phyloP scores from a whole-genome alignment of 441 rosid genomes.

The Lepidium campestre region DNA sequence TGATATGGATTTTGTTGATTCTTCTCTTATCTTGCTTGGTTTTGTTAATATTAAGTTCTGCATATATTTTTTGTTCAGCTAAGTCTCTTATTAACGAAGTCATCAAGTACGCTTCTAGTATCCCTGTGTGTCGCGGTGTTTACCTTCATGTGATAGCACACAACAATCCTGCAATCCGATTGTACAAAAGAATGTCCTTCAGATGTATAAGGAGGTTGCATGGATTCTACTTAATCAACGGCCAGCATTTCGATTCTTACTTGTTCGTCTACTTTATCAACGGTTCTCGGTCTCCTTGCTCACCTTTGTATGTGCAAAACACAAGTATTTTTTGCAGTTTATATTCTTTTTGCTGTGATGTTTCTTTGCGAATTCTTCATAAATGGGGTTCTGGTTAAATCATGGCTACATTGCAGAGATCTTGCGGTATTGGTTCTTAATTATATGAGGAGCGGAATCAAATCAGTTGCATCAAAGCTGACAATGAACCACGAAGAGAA shows the following conservation, averaged over 20 bases:
- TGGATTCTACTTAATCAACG: constrained; percentile 78
- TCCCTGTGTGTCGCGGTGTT: constrained; percentile 70
- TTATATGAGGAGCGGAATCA: constrained; percentile 59
- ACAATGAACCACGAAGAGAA: constrained; percentile 43
- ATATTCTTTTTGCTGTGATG: not conserved
- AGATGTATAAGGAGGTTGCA: constrained; percentile 64
- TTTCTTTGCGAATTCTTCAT: not conserved
- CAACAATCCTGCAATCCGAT: constrained; percentile 76
- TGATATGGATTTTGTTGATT: not conserved
- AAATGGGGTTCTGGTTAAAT: not conserved
- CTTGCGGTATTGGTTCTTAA: constrained; percentile 36
- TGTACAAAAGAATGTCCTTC: constrained; percentile 90
- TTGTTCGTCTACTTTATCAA: constrained; percentile 79
- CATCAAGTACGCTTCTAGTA: constrained; percentile 59
- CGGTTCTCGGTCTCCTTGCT: constrained; percentile 85
- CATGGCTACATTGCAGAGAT: constrained; percentile 48
- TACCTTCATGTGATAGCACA: constrained; percentile 95
- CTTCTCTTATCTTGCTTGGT: not conserved
- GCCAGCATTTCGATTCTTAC: constrained; percentile 84
- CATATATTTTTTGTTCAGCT: constrained; percentile 39
- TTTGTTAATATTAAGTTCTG: not conserved
- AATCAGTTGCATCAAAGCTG: constrained; percentile 47
- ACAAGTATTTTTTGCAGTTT: not conserved
- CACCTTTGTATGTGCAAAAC: constrained; percentile 65
- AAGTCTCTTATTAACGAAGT: constrained; percentile 66